Evolutionary conservation across 2,329 filamentous ascomycete species (phyloP).

Genomic region (Curvularia hawaiiensis): DNA sequence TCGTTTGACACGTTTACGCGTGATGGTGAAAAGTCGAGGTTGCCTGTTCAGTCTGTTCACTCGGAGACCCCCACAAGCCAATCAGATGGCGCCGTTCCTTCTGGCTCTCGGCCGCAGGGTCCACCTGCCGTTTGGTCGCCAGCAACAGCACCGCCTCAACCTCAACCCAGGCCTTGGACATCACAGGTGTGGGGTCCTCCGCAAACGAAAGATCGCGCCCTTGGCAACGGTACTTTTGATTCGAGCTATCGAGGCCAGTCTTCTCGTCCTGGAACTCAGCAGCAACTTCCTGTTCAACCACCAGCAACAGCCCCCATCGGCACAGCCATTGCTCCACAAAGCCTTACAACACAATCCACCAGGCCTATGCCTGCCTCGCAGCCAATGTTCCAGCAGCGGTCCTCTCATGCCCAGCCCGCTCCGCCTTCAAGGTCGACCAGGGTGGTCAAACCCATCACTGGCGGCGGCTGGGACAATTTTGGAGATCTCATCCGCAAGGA

Average conservation of each 20-base stretch:
- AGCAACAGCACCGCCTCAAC: constrained; percentile 30
- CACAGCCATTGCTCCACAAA: constrained; percentile 26
- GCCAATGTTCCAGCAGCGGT: constrained; percentile 29
- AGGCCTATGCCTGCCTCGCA: constrained; percentile 24
- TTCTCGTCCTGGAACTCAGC: constrained; percentile 44
- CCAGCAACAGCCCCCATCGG: constrained; percentile 34
- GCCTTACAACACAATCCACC: constrained; percentile 22
- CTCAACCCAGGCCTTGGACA: constrained; percentile 37
- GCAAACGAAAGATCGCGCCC: constrained; percentile 67
- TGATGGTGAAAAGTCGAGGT: constrained; percentile 26
- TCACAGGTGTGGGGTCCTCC: constrained; percentile 76
- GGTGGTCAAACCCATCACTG: constrained; percentile 38
- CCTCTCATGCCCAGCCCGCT: constrained; percentile 22
- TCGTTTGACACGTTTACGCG: constrained; percentile 28
- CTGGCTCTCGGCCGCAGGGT: constrained; percentile 34
- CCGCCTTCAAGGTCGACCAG: constrained; percentile 25
- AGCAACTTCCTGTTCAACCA: constrained; percentile 35
- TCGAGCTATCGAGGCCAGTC: constrained; percentile 61
- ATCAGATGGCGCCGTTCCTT: constrained; percentile 24
- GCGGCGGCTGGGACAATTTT: constrained; percentile 43
- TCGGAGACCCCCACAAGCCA: constrained; percentile 23
- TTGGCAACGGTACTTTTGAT: constrained; percentile 80
- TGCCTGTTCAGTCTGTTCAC: constrained; percentile 18
- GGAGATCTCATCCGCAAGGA: constrained; percentile 37
- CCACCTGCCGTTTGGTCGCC: constrained; percentile 35